A percentile compares a stretch with the other conserved stretches of the same genome.
Conservation (phyloP, 345 rosid genomes). For the Corymbia maculata region DNA sequence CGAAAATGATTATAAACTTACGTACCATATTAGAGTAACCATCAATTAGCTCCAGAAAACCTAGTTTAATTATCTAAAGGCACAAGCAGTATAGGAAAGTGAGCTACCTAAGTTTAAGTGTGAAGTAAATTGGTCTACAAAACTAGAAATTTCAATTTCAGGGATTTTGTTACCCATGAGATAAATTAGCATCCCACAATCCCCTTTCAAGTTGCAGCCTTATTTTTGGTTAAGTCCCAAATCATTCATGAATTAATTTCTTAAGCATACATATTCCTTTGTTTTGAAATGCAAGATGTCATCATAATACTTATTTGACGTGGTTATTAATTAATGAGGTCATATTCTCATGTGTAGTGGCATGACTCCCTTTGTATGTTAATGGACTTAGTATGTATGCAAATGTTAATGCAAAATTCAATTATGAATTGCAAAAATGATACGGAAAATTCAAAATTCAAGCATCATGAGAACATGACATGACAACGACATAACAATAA, state of each 20-base stretch:
- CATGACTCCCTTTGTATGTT: background rate
- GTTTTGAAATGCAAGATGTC: background rate
- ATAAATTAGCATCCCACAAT: background rate
- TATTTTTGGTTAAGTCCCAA: background rate
- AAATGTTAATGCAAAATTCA: background rate
- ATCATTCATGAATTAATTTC: background rate
- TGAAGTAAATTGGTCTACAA: background rate
- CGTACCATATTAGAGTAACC: background rate
- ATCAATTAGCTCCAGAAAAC: background rate
- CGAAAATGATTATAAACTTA: background rate
- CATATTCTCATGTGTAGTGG: background rate
- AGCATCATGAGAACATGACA: background rate
- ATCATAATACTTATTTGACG: background rate
- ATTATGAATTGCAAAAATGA: background rate
- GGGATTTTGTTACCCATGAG: background rate
- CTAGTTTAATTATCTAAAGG: background rate
- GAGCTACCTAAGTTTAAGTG: background rate
- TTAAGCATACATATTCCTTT: background rate
- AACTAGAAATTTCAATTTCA: background rate
- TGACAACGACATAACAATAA: background rate
- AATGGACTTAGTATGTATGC: background rate
- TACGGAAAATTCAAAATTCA: slow-evolving; percentile 21
- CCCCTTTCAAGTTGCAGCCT: background rate
- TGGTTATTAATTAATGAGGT: no score
- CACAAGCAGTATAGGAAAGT: background rate